Evolutionary conservation across 495 filamentous ascomycete species (phyloP).

Genomic region (Glarea lozoyensis): DNA sequence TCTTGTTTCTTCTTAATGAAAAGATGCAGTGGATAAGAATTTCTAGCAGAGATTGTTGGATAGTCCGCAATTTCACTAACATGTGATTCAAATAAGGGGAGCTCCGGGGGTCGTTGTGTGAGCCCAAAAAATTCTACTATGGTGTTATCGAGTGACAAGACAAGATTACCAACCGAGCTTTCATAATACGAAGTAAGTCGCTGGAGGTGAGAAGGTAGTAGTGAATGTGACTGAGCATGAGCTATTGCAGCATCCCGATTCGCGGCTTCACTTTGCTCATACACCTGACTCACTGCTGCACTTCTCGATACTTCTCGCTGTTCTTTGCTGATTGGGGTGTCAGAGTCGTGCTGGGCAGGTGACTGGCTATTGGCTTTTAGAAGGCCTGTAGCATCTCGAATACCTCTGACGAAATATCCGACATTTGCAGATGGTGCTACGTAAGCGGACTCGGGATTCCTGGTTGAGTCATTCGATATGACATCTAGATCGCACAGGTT

Average conservation of each 20-base stretch:
- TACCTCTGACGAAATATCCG: too few species aligned
- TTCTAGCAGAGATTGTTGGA: slow-evolving; percentile 7
- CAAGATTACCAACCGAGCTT: slow-evolving; percentile 9
- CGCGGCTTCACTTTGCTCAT: not conserved
- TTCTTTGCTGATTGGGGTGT: not conserved
- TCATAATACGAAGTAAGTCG: slow-evolving; percentile 12
- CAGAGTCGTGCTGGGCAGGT: not conserved
- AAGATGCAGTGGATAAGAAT: slow-evolving; percentile 19
- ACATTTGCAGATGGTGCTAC: too few species aligned
- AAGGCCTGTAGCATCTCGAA: too few species aligned
- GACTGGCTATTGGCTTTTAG: not conserved
- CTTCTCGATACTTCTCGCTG: not conserved
- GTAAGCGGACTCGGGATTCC: too few species aligned
- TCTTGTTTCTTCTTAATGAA: slow-evolving; percentile 6
- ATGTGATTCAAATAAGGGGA: slow-evolving; percentile 3
- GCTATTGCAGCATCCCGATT: not conserved
- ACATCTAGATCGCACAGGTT: too few species aligned
- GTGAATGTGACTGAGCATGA: slow-evolving; percentile 3
- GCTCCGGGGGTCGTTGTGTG: slow-evolving; percentile 1
- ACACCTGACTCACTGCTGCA: not conserved
- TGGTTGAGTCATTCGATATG: too few species aligned
- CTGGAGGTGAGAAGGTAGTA: not conserved
- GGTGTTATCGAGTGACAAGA: slow-evolving; percentile 9
- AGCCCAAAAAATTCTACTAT: slow-evolving; percentile 7
- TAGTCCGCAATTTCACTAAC: slow-evolving; percentile 5